phyloP scores from a whole-genome alignment of 176 grass and related monocot genomes.

The Musa schizocarpa region DNA sequence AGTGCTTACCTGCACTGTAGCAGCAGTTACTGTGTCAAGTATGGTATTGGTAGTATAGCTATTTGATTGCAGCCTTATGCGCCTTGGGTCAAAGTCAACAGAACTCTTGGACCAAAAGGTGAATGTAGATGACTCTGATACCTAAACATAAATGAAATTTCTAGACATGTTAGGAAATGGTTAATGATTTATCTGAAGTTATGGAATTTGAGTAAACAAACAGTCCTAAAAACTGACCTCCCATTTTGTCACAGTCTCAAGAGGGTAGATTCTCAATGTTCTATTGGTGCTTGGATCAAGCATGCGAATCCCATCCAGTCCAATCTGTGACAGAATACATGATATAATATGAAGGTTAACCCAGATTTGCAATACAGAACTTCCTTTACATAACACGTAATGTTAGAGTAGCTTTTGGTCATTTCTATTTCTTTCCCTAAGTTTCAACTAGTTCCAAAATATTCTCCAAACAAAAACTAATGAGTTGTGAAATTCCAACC shows the following conservation, averaged over 20 bases:
- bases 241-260: constrained; percentile 91
- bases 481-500: not conserved
- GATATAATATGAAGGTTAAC: constrained; percentile 10
- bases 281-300: constrained; percentile 88
- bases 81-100: constrained; percentile 75
- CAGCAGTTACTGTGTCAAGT: constrained; percentile 91
- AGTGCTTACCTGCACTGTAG: constrained; percentile 62
- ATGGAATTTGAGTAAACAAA: not conserved
- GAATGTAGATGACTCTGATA: constrained; percentile 82
- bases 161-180: not conserved
- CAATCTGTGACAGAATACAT: constrained; percentile 39
- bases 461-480: not conserved
- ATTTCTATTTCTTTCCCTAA: not conserved
- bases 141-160: constrained; percentile 35
- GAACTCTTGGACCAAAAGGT: constrained; percentile 97
- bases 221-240: constrained; percentile 47
- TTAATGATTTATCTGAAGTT: not conserved
- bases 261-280: constrained; percentile 77
- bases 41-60: constrained; percentile 90
- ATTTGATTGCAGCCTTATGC: constrained; percentile 92
- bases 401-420: not conserved
- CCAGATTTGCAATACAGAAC: not conserved
- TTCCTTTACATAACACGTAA: not conserved
- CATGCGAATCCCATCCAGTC: constrained; percentile 99
- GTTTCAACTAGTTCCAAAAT: too few relatives aligned